Percentiles rank a stretch among this genome's conserved stretches.
Conservation (phyloP, 495 filamentous ascomycete species). For the Penicillium canariense region DNA sequence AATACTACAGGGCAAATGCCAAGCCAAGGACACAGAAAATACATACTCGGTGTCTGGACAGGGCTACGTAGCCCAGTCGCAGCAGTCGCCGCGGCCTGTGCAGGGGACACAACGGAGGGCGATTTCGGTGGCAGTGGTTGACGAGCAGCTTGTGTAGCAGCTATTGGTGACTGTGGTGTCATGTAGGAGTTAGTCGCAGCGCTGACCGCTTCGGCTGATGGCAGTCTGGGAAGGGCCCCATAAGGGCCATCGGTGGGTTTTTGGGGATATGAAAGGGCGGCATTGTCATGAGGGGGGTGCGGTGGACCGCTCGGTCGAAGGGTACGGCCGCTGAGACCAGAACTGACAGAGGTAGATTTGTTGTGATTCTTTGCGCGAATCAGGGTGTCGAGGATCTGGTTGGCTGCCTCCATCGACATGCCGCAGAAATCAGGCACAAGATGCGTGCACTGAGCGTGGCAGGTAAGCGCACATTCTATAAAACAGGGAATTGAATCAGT, state of each 20-base stretch:
- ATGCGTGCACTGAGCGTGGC: conserved; percentile 87
- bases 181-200: conserved; percentile 47
- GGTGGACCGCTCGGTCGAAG: conserved; percentile 56
- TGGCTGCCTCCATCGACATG: conserved; percentile 97
- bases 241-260: conserved; percentile 53
- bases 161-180: conserved; percentile 43
- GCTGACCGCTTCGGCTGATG: conserved; percentile 46
- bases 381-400: conserved; percentile 70
- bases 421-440: conserved; percentile 98
- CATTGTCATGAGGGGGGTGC: conserved; percentile 50
- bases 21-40: not conserved
- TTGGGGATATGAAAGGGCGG: conserved; percentile 38
- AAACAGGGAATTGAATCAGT: conserved; percentile 25
- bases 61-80: conserved; percentile 33
- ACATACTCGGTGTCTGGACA: conserved; percentile 39
- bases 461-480: conserved; percentile 89
- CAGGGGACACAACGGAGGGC: conserved; percentile 28
- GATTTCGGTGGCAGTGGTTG: conserved; percentile 39
- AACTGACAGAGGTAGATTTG: conserved; percentile 46
- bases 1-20: not conserved
- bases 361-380: conserved; percentile 46
- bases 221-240: conserved; percentile 43
- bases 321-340: conserved; percentile 62
- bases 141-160: conserved; percentile 27
- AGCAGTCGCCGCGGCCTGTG: conserved; percentile 35